phyloP scores from a whole-genome alignment of 164 flowering plant species.

The Vitis riparia region DNA sequence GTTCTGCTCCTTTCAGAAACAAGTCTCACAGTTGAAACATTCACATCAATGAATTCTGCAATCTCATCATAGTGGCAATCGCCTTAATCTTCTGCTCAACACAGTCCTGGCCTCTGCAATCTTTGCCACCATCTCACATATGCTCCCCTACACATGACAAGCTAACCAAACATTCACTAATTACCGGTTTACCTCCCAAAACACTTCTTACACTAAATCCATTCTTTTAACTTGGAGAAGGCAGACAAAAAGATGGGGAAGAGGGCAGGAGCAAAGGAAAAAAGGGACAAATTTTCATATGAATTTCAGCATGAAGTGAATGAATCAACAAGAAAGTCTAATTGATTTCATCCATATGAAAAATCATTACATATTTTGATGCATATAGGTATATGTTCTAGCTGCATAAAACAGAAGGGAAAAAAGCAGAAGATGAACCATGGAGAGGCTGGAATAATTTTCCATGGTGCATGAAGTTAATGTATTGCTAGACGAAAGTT shows the following conservation, averaged over 20 bases:
- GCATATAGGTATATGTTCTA: too few relatives aligned
- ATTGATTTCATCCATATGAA: too few relatives aligned
- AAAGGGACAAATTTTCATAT: background rate
- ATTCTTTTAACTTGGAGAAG: background rate
- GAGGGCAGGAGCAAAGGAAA: background rate
- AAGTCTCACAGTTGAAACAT: conserved; percentile 35
- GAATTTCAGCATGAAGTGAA: background rate
- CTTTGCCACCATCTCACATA: conserved; percentile 41
- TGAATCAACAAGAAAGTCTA: background rate
- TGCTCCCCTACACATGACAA: conserved; percentile 59
- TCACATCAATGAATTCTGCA: conserved; percentile 30
- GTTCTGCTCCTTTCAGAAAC: conserved; percentile 36
- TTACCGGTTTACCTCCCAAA: conserved; percentile 27
- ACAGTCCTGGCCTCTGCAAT: conserved; percentile 47
- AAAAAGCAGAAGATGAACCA: too few relatives aligned
- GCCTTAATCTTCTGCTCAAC: conserved; percentile 34
- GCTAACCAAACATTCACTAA: conserved; percentile 57
- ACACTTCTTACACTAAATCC: conserved; percentile 1
- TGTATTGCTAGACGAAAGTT: too few relatives aligned
- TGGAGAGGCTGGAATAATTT: too few relatives aligned
- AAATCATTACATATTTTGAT: too few relatives aligned
- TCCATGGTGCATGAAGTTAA: too few relatives aligned
- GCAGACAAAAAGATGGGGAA: background rate
- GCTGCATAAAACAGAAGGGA: too few relatives aligned
- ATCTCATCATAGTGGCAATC: conserved; percentile 46